These are phyloP conservation scores for Chenopodium suecicum DNA, from an alignment of 148 eudicot species.

Conservation along the genomic window DNA sequence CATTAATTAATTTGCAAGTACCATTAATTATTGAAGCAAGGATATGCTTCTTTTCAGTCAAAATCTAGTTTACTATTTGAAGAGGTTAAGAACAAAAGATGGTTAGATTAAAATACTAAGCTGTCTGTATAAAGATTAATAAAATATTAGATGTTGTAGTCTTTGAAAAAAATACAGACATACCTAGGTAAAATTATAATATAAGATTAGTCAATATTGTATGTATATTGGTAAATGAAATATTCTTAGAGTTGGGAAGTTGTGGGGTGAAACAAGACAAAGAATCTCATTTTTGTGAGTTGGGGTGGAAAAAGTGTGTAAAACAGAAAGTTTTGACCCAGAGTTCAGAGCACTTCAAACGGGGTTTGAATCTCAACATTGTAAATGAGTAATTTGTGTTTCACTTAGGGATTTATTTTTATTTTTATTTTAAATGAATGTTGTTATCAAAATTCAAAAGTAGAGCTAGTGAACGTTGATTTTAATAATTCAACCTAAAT, in stretches of 20 bases:
- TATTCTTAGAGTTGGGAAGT: conserved; percentile 14
- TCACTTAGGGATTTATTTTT: not conserved
- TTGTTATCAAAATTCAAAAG: too few relatives aligned
- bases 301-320: conserved; percentile 3
- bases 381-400: not conserved
- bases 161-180: conserved; percentile 9
- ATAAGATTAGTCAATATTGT: not conserved
- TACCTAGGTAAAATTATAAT: not conserved
- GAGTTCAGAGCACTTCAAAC: not conserved
- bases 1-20: not conserved
- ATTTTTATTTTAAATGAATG: too few relatives aligned
- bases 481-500: too few relatives aligned
- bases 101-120: conserved; percentile 12
- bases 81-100: not conserved
- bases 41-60: not conserved
- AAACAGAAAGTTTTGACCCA: conserved; percentile 23
- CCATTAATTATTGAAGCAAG: not conserved
- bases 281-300: conserved; percentile 23
- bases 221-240: not conserved
- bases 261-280: conserved; percentile 11
- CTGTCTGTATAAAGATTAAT: not conserved
- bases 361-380: conserved; percentile 9
- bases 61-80: conserved; percentile 1
- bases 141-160: not conserved
- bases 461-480: too few relatives aligned